Percentiles rank a stretch among this genome's conserved stretches.
Conservation (phyloP, 169 alveolate species). For the Eimeria nieschulzi region DNA sequence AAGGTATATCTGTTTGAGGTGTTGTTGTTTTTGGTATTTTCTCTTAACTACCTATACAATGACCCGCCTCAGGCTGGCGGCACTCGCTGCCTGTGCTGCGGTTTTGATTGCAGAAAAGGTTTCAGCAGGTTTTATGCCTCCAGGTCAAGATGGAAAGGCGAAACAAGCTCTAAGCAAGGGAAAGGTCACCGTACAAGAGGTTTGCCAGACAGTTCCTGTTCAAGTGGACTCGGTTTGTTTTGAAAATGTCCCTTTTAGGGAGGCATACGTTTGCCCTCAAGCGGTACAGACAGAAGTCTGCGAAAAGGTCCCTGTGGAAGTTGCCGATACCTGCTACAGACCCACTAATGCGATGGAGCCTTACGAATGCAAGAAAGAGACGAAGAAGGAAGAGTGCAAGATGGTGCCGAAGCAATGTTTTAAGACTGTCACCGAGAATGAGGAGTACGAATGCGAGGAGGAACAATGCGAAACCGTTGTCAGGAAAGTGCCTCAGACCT, state of each 20-base stretch:
- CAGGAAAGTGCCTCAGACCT: slow-evolving; percentile 52
- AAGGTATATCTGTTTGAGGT: slow-evolving; percentile 39
- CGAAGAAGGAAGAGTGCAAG: slow-evolving; percentile 71
- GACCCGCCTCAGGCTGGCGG: slow-evolving; percentile 72
- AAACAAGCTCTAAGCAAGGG: slow-evolving; percentile 7
- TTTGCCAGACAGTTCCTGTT: slow-evolving; percentile 61
- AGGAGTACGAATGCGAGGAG: slow-evolving; percentile 67
- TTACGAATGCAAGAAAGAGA: slow-evolving; percentile 58
- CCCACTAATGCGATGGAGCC: slow-evolving; percentile 70
- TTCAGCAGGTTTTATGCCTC: slow-evolving; percentile 61
- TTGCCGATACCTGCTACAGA: slow-evolving; percentile 67
- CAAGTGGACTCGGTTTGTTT: slow-evolving; percentile 67
- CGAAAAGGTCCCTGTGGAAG: slow-evolving; percentile 59
- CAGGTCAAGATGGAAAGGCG: slow-evolving; percentile 27
- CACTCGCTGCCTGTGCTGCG: slow-evolving; percentile 71
- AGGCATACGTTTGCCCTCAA: slow-evolving; percentile 70
- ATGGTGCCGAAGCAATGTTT: slow-evolving; percentile 68
- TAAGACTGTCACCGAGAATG: slow-evolving; percentile 60
- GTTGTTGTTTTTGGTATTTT: neutral
- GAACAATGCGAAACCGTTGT: slow-evolving; percentile 69
- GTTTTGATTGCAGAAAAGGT: slow-evolving; percentile 40
- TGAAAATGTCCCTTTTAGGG: slow-evolving; percentile 65
- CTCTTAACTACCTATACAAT: neutral
- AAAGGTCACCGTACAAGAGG: slow-evolving; percentile 33
- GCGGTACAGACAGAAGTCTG: slow-evolving; percentile 66